Evolutionary conservation across 2,329 filamentous ascomycete genomes (phyloP).

Genomic region (Juglanconis oblonga): DNA sequence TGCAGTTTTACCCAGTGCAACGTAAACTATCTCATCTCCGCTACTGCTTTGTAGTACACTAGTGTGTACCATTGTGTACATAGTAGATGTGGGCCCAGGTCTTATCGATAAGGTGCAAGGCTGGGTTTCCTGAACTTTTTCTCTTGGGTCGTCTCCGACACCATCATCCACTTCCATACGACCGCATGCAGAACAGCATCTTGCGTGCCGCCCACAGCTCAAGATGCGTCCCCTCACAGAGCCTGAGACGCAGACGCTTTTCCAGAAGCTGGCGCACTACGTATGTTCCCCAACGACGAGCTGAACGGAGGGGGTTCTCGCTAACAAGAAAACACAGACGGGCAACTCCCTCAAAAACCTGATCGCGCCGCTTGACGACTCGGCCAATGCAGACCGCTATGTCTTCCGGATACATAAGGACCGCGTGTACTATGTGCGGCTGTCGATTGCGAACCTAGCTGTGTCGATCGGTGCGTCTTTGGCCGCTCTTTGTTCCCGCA

Average conservation of each 20-base stretch:
- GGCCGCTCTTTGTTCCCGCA: not conserved
- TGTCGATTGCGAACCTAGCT: slow-evolving; percentile 87
- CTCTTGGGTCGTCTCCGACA: not conserved
- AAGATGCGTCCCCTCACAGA: slow-evolving; percentile 81
- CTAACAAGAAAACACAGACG: slow-evolving; percentile 38
- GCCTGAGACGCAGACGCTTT: slow-evolving; percentile 75
- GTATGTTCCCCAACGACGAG: not conserved
- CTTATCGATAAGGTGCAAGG: not conserved
- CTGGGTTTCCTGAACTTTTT: not conserved
- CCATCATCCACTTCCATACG: not conserved
- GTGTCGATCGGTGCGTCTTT: slow-evolving; percentile 75
- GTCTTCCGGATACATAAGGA: slow-evolving; percentile 82
- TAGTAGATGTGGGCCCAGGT: no score
- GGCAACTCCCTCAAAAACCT: slow-evolving; percentile 82
- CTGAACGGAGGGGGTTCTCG: not conserved
- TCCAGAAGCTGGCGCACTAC: slow-evolving; percentile 92
- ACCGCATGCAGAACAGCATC: not conserved
- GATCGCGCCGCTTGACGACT: slow-evolving; percentile 69
- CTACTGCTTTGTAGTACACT: no score
- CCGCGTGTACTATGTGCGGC: slow-evolving; percentile 87
- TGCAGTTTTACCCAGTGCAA: no score
- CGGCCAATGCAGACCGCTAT: slow-evolving; percentile 69
- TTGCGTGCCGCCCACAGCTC: not conserved
- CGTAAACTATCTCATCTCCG: no score
- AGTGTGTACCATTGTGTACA: no score